Evolutionary conservation across 192 early-diverging fungal genomes (phyloP).

Genomic region (Coemansia sp.): DNA sequence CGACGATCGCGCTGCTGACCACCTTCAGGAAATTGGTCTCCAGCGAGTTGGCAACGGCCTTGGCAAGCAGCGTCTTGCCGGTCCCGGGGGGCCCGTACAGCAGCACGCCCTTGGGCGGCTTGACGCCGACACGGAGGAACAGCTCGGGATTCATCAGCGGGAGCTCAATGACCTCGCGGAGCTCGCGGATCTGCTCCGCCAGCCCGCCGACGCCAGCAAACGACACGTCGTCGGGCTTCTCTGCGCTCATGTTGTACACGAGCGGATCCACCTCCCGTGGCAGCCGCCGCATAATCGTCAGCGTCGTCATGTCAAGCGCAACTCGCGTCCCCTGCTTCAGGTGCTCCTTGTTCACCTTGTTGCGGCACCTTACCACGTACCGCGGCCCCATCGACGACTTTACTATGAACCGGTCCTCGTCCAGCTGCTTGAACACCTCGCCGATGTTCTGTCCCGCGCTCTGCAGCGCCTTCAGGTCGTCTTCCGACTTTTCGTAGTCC

Average conservation of each 20-base stretch:
- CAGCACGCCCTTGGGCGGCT: slow-evolving; percentile 97
- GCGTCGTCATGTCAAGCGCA: slow-evolving; percentile 99
- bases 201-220: slow-evolving; percentile 99
- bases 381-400: slow-evolving; percentile 96
- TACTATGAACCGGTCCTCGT: slow-evolving; percentile 96
- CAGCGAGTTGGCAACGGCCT: slow-evolving; percentile 95
- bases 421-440: slow-evolving; percentile 96
- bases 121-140: slow-evolving; percentile 96
- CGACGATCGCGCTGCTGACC: slow-evolving; percentile 97
- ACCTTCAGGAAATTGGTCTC: slow-evolving; percentile 99
- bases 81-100: slow-evolving; percentile 98
- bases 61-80: slow-evolving; percentile 95
- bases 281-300: slow-evolving; percentile 99
- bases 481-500: slow-evolving; percentile 94
- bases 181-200: slow-evolving; percentile 93
- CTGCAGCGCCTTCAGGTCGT: slow-evolving; percentile 97
- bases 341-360: slow-evolving; percentile 91
- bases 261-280: slow-evolving; percentile 98
- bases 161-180: slow-evolving; percentile 98
- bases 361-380: slow-evolving; percentile 97
- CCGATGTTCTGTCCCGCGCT: slow-evolving; percentile 99
- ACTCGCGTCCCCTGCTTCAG: slow-evolving; percentile 97
- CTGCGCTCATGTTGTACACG: slow-evolving; percentile 99
- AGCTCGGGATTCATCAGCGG: slow-evolving; percentile 98
- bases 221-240: slow-evolving; percentile 91